phyloP scores from a whole-genome alignment of 441 rosid species.

The Omphalea diandra region DNA sequence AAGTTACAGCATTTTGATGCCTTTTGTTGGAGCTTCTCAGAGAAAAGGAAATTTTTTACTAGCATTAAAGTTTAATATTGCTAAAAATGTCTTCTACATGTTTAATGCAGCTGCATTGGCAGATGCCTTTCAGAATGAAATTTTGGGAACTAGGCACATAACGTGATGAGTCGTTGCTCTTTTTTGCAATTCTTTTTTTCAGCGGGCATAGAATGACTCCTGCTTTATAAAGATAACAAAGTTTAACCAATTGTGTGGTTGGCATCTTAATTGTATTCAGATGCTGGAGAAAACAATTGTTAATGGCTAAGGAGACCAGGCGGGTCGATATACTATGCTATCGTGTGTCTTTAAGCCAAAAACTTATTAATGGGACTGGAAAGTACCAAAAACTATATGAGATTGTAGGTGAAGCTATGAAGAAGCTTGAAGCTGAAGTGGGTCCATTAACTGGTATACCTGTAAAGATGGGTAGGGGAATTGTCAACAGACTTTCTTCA shows the following conservation, averaged over 20 bases:
- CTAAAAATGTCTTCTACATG: not conserved
- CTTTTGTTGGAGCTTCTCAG: not conserved
- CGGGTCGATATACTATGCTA: constrained; percentile 90
- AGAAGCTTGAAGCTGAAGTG: constrained; percentile 82
- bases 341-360: constrained; percentile 77
- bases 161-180: not conserved
- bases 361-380: constrained; percentile 63
- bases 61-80: too few species aligned
- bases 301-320: constrained; percentile 73
- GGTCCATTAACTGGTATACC: constrained; percentile 81
- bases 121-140: not conserved
- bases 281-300: constrained; percentile 93
- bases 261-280: constrained; percentile 37
- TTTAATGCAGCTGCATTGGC: not conserved
- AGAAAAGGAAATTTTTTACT: not conserved
- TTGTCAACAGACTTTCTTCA: constrained; percentile 79
- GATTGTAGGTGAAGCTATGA: constrained; percentile 70
- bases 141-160: not conserved
- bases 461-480: constrained; percentile 85
- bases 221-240: not conserved
- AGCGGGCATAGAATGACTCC: not conserved
- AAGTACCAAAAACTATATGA: constrained; percentile 50
- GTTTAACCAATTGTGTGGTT: constrained; percentile 9
- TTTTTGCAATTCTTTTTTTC: not conserved
- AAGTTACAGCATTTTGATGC: not conserved